Percentiles rank a stretch among this genome's conserved stretches.
phyloP scores from a whole-genome alignment of 495 filamentous ascomycete genomes.

The Talaromyces stipitatus region DNA sequence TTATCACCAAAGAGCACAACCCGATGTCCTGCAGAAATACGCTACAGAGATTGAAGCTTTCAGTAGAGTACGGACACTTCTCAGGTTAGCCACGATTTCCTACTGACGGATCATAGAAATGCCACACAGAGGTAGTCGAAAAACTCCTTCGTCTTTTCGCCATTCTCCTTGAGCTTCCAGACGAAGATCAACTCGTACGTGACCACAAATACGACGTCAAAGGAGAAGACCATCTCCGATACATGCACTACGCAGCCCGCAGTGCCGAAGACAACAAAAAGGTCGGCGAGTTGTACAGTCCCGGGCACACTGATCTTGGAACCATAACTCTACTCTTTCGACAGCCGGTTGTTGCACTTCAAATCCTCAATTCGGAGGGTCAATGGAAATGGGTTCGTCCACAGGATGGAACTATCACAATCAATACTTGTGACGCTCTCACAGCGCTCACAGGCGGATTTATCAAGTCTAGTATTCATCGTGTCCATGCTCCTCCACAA shows the following conservation, averaged over 20 bases:
- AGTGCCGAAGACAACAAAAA: constrained; percentile 37
- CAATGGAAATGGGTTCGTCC: constrained; percentile 36
- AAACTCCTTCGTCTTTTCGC: constrained; percentile 43
- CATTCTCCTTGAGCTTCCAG: constrained; percentile 43
- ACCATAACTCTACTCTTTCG: constrained; percentile 48
- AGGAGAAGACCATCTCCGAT: constrained; percentile 42
- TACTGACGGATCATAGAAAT: constrained; percentile 26
- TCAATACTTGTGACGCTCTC: constrained; percentile 45
- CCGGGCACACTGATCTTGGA: constrained; percentile 48
- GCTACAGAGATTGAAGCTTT: constrained; percentile 33
- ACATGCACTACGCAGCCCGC: constrained; percentile 46
- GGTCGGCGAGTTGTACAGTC: constrained; percentile 29
- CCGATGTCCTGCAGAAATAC: constrained; percentile 22
- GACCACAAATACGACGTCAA: constrained; percentile 41
- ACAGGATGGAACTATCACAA: constrained; percentile 42
- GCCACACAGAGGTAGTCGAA: constrained; percentile 26
- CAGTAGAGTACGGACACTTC: constrained; percentile 21
- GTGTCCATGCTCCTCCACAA: constrained; percentile 40
- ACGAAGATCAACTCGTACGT: constrained; percentile 37
- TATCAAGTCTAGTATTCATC: constrained; percentile 45
- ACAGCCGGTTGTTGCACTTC: constrained; percentile 48
- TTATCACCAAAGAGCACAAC: constrained; percentile 32
- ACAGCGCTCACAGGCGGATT: constrained; percentile 39
- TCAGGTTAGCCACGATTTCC: not conserved
- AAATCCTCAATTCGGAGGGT: constrained; percentile 25